Percentiles rank a stretch among this genome's conserved stretches.
Conservation (phyloP, 1,284 basidiomycete species). For the Fomitopsis schrenkii region DNA sequence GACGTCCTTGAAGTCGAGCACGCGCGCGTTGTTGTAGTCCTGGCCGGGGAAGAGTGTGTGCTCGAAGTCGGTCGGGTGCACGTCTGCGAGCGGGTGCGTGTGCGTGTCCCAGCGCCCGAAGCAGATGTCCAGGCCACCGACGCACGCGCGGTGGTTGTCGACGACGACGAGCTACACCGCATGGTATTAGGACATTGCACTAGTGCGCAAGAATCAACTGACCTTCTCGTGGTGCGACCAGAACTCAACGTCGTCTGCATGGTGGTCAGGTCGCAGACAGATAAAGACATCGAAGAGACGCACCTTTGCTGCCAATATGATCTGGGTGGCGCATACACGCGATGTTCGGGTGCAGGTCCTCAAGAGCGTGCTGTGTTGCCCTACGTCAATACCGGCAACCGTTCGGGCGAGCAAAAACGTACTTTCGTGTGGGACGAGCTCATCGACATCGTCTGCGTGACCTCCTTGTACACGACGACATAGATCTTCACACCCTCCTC, state of each 20-base stretch:
- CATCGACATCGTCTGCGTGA: slow-evolving; percentile 88
- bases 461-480: slow-evolving; percentile 89
- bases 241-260: slow-evolving; percentile 64
- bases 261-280: neutral
- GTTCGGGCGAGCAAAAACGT: neutral
- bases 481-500: slow-evolving; percentile 87
- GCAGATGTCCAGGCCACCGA: slow-evolving; percentile 89
- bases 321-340: slow-evolving; percentile 85
- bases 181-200: no score
- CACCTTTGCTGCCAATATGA: slow-evolving; percentile 80
- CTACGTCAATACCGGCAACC: neutral
- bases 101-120: slow-evolving; percentile 95
- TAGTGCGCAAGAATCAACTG: neutral
- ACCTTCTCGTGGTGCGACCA: slow-evolving; percentile 84
- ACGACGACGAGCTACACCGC: slow-evolving; percentile 62
- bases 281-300: neutral
- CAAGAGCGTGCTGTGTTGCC: slow-evolving; percentile 58
- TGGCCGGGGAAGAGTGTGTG: slow-evolving; percentile 89
- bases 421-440: slow-evolving; percentile 84
- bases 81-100: slow-evolving; percentile 83
- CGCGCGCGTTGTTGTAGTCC: slow-evolving; percentile 87
- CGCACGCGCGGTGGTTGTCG: slow-evolving; percentile 79
- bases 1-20: slow-evolving; percentile 82
- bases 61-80: slow-evolving; percentile 81
- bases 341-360: slow-evolving; percentile 84